Evolutionary conservation across 1,284 basidiomycete genomes (phyloP).

Genomic region (Leccinum proliferum): DNA sequence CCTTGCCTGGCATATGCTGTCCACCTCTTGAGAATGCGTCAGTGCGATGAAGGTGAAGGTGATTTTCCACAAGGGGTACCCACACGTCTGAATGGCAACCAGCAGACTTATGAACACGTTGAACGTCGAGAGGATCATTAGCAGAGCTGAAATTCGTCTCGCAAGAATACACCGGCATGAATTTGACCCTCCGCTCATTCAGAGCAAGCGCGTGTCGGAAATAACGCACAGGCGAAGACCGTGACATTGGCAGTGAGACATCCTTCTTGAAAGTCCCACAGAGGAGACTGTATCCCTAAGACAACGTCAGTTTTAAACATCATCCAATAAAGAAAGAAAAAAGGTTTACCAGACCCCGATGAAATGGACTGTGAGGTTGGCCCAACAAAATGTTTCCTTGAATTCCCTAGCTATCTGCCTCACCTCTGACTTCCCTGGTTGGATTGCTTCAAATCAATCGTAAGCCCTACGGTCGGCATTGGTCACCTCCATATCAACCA

Average conservation of each 20-base stretch:
- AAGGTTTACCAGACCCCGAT: conserved; percentile 35
- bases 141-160: conserved; percentile 20
- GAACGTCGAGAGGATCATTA: not conserved
- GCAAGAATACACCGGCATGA: conserved; percentile 34
- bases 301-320: not conserved
- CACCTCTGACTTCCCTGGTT: conserved; percentile 9
- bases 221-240: conserved; percentile 20
- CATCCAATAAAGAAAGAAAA: not conserved
- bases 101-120: not conserved
- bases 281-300: conserved; percentile 41
- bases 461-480: conserved; percentile 30
- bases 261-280: conserved; percentile 25
- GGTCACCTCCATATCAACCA: not conserved
- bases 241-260: conserved; percentile 20
- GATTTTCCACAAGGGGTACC: not conserved
- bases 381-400: conserved; percentile 33
- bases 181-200: conserved; percentile 37
- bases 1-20: not conserved
- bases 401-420: conserved; percentile 25
- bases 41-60: not conserved
- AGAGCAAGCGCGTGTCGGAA: conserved; percentile 40
- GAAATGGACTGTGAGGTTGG: conserved; percentile 32
- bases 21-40: conserved; percentile 10
- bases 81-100: conserved; percentile 25
- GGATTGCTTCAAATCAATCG: conserved; percentile 29